Conservation (phyloP, 2,329 filamentous ascomycete species). For the Cladosporium austrohemisphaericum region DNA sequence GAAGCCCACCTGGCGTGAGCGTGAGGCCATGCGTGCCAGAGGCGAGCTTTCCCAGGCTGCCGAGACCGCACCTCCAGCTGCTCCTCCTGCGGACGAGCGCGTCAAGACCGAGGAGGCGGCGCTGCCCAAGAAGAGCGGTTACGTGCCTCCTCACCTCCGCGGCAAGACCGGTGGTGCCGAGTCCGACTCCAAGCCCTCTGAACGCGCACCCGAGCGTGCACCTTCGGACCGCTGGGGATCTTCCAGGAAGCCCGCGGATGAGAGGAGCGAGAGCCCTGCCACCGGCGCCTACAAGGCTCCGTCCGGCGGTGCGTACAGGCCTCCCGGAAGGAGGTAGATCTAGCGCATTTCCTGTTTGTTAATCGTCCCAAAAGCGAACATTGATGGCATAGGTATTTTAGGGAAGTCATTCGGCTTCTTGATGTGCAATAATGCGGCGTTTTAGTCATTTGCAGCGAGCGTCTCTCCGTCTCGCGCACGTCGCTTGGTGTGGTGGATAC, state of each 20-base stretch:
- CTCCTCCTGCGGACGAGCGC: constrained; percentile 33
- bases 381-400: too few species aligned
- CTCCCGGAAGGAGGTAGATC: constrained; percentile 22
- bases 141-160: constrained; percentile 46
- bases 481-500: background rate
- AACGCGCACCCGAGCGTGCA: constrained; percentile 21
- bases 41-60: constrained; percentile 25
- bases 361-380: background rate
- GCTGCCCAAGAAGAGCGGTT: constrained; percentile 39
- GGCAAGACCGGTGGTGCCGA: constrained; percentile 30
- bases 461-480: background rate
- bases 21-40: constrained; percentile 48
- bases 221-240: constrained; percentile 19
- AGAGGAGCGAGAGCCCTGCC: constrained; percentile 20
- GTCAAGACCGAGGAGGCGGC: constrained; percentile 38
- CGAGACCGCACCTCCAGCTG: constrained; percentile 33
- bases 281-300: constrained; percentile 34
- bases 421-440: constrained; percentile 7
- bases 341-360: background rate
- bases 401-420: too few species aligned
- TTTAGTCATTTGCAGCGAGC: constrained; percentile 6
- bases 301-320: constrained; percentile 25
- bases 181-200: constrained; percentile 22
- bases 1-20: constrained; percentile 70
- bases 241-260: constrained; percentile 19